phyloP scores from a whole-genome alignment of 2,329 filamentous ascomycete genomes.

The Stachybotrys chlorohalonatus region DNA sequence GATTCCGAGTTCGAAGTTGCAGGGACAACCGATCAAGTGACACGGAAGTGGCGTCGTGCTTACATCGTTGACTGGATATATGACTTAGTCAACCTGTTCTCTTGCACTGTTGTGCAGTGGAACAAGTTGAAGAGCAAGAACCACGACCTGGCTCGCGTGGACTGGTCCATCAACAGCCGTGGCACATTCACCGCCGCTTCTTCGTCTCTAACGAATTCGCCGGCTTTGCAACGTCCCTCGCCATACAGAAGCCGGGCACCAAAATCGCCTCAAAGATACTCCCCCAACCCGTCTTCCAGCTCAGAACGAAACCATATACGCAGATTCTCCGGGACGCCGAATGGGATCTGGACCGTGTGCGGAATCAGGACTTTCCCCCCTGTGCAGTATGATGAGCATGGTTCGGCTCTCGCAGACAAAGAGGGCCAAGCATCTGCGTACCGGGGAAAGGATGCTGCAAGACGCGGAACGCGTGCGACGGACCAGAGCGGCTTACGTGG shows the following conservation, averaged over 20 bases:
- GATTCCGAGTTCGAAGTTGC: slow-evolving; percentile 28
- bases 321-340: slow-evolving; percentile 17
- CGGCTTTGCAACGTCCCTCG: slow-evolving; percentile 30
- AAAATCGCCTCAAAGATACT: slow-evolving; percentile 29
- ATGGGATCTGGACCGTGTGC: slow-evolving; percentile 26
- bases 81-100: slow-evolving; percentile 38
- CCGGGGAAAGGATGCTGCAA: slow-evolving; percentile 15
- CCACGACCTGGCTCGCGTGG: slow-evolving; percentile 22
- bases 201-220: slow-evolving; percentile 39
- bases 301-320: slow-evolving; percentile 30
- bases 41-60: slow-evolving; percentile 33
- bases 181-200: slow-evolving; percentile 18
- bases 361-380: slow-evolving; percentile 19
- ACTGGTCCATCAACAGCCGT: slow-evolving; percentile 30
- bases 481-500: slow-evolving; percentile 2
- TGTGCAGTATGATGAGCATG: slow-evolving; percentile 13
- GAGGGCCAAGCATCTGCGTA: slow-evolving; percentile 13
- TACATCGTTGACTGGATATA: slow-evolving; percentile 45
- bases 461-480: slow-evolving; percentile 18
- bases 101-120: slow-evolving; percentile 26
- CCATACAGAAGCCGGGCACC: slow-evolving; percentile 31
- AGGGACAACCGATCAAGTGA: slow-evolving; percentile 25
- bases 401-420: slow-evolving; percentile 19
- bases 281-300: slow-evolving; percentile 38
- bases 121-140: slow-evolving; percentile 24